Percentiles rank a stretch among this genome's conserved stretches.
phyloP scores from a whole-genome alignment of 2,329 filamentous ascomycete genomes.

The Macrophomina pseudophaseolina region DNA sequence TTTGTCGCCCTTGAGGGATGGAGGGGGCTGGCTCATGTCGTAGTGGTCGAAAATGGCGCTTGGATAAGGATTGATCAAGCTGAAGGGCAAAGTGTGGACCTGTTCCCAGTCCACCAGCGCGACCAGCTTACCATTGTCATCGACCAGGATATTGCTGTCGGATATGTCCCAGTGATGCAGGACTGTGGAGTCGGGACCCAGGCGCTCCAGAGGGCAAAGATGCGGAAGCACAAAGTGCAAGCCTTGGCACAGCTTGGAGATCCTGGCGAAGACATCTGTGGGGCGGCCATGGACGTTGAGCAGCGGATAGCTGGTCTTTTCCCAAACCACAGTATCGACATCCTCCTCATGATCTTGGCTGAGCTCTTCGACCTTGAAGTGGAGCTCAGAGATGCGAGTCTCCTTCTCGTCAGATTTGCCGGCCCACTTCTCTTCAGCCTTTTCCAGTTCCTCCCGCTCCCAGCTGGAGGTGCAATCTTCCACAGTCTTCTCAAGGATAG shows the following conservation, averaged over 20 bases:
- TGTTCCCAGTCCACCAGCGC: conserved; percentile 28
- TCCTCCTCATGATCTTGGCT: too few relatives aligned
- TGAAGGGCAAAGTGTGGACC: not conserved
- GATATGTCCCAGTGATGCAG: conserved; percentile 25
- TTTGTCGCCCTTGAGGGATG: not conserved
- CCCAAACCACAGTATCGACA: too few relatives aligned
- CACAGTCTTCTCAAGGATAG: too few relatives aligned
- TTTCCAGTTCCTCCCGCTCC: too few relatives aligned
- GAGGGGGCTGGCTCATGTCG: not conserved
- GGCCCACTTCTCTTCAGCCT: too few relatives aligned
- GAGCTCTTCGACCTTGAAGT: not conserved
- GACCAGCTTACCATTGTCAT: not conserved
- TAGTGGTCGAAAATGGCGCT: not conserved
- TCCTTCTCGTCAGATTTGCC: too few relatives aligned
- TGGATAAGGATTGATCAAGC: not conserved
- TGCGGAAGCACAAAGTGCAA: too few relatives aligned
- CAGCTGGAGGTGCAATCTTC: too few relatives aligned
- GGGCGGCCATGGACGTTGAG: too few relatives aligned
- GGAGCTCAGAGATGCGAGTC: too few relatives aligned
- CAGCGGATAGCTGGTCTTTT: too few relatives aligned
- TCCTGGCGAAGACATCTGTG: not conserved
- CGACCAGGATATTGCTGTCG: conserved; percentile 22
- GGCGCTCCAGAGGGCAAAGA: too few relatives aligned
- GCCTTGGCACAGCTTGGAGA: not conserved
- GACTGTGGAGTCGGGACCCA: not conserved